phyloP scores from a whole-genome alignment of 73 alveolate species.

The Symbiodinium pilosum region DNA sequence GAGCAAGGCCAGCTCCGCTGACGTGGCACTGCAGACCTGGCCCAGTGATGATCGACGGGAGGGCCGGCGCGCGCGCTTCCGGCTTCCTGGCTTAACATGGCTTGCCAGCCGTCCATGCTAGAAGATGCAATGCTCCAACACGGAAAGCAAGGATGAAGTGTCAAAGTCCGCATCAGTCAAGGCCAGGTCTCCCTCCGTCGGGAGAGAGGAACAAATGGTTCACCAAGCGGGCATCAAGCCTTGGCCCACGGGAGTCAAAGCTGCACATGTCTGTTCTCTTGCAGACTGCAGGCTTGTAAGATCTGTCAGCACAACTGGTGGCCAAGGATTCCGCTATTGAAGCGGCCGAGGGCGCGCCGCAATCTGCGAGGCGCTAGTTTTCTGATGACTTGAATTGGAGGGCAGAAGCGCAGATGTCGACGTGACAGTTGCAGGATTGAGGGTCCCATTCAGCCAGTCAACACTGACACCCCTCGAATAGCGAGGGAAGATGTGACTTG shows the following conservation, averaged over 20 bases:
- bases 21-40: conserved; percentile 28
- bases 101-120: too few species aligned
- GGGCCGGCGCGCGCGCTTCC: background rate
- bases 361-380: background rate
- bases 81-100: background rate
- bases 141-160: background rate
- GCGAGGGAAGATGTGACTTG: conserved; percentile 33
- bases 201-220: background rate
- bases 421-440: too few species aligned
- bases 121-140: too few species aligned
- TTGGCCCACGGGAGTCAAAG: background rate
- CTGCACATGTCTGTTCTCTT: background rate
- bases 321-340: background rate
- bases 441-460: conserved; percentile 46
- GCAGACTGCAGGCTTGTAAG: background rate
- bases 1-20: conserved; percentile 76
- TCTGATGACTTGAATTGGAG: too few species aligned
- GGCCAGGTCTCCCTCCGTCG: background rate
- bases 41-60: conserved; percentile 4
- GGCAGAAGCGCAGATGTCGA: too few species aligned
- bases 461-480: conserved; percentile 61
- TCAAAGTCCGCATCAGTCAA: background rate
- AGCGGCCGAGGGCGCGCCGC: background rate
- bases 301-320: background rate
- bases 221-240: background rate